Evolutionary conservation across 352 stramenopile genomes (phyloP), one percentile per base, ranked within the genome.

Genomic region (Phytophthora kernoviae): DNA sequence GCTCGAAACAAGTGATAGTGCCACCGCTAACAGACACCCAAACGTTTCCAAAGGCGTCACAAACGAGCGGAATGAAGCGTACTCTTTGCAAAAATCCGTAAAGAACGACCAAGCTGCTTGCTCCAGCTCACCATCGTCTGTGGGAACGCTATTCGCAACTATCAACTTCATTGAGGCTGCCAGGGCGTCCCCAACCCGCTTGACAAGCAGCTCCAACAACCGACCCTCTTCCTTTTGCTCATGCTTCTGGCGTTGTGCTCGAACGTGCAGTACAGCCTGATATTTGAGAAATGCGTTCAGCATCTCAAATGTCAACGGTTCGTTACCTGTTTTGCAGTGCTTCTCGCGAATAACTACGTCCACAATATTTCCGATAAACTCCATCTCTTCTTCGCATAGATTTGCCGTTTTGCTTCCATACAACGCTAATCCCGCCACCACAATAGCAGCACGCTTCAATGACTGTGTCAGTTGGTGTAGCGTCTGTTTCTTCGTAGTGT

Each of bases 221-320:
- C 11, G 44, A 54, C 22, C 30, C 1, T 66, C 43, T 34, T 36
- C 17, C 34, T 56, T 54, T 12, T 47, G 20, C 22, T 58, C 18
- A 18, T 58, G 26, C 27, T 70, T 61, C 15, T 67, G 41, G 4
- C 54, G 40, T 15, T 33, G 41, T 6, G 50, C 49, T 46, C 51
- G 21, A 39, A 74, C 68, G 8, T 58, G 50, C 18, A 65, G 46
- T 14, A 67, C 52, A n/a, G 62, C 74, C 26, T 76, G 63, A 36
- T 88, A 90, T 22, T 84, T 76, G 9, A 90, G 62, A 20, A 90
- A 62, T 12, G 79, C 66, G 42, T 67, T 75, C 15, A 90, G 62
- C 24, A 84, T 30, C 11, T 70, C 42, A 40, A 88, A 87, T 20
- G 74, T 73, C n/a, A 69, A 44, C 15, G 68, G 17, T 5, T 48